Base-by-base conservation (phyloP, 805 yeast genomes). In the Kuraishia hungarica region DNA sequence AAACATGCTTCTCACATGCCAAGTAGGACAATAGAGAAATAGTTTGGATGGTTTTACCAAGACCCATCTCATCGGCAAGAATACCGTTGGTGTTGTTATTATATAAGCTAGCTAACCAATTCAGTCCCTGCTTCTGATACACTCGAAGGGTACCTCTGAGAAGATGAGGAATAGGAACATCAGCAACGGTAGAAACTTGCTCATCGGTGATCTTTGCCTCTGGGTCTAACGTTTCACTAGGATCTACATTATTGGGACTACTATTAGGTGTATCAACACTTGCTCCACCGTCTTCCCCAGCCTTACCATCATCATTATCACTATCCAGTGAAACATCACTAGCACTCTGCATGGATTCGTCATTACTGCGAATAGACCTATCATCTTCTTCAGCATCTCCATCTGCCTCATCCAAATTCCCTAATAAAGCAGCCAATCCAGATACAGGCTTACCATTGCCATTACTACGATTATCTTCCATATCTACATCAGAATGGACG, bases 11-110 rank as follows among this genome's bases (percentile, higher is more conserved):
- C 62, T 87, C 96, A 63, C 97, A 90, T 0, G 99, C 99, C 53
- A 94, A 73, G 67, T 92, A 92, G 0, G 96, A 78, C 20, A 94
- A 71, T 48, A 94, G 71, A 0, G 97, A 82, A 53, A 94, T 94
- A 0, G 99, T 94, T 67, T 94, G 99, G 56, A 94, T 93, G 0
- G 99, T 94, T 67, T 94, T 94, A 61, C 96, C 99, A 48, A 94
- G 77, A 55, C 99, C 99, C 99, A 94, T 94, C 67, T 94, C 99
- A 70, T 94, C 99, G 1, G 99, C 99, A 51, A 94, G 77, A 53
- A 94, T 94, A 59, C 99, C 99, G 68, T 94, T 94, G 4, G 98
- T 94, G 55, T 88, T 83, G 64, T 89, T 89, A 67, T 89, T 89
- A 72, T 92, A 93, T 56, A 94, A 73, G 51, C 97, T 90, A 1